A percentile compares a stretch with the other conserved stretches of the same genome.
phyloP scores from a whole-genome alignment of 495 filamentous ascomycete genomes.

The Friedmanniomyces simplex region DNA sequence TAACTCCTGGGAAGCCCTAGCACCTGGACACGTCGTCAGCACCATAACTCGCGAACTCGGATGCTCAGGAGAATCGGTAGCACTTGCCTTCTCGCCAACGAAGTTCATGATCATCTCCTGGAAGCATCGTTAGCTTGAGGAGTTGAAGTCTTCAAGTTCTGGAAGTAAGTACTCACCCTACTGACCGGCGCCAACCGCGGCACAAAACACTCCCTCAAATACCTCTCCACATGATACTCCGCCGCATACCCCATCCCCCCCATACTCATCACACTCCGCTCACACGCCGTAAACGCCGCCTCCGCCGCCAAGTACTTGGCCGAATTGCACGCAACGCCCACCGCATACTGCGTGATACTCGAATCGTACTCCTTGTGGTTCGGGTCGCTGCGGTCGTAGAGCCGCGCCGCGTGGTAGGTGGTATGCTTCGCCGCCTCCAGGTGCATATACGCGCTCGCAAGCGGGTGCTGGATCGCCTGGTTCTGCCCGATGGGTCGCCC shows the following conservation, averaged over 20 bases:
- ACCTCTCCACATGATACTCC: conserved; percentile 72
- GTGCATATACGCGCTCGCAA: conserved; percentile 65
- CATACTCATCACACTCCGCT: conserved; percentile 44
- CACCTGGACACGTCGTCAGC: conserved; percentile 53
- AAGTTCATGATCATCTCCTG: conserved; percentile 72
- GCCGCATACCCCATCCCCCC: conserved; percentile 72
- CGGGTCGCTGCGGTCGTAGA: conserved; percentile 52
- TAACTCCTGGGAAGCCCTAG: conserved; percentile 49
- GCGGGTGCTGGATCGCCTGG: conserved; percentile 64
- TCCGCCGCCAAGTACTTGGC: conserved; percentile 75
- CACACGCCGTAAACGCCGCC: conserved; percentile 65
- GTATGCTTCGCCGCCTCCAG: conserved; percentile 69
- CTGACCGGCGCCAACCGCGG: conserved; percentile 67
- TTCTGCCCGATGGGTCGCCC: conserved; percentile 62
- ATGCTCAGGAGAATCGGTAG: neutral
- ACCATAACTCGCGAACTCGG: neutral
- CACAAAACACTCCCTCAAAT: conserved; percentile 62
- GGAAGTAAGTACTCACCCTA: conserved; percentile 31
- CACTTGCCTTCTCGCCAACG: conserved; percentile 50
- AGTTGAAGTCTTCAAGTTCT: neutral
- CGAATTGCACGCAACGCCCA: conserved; percentile 64
- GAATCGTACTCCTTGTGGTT: conserved; percentile 31
- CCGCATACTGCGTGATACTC: conserved; percentile 46
- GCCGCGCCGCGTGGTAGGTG: conserved; percentile 64
- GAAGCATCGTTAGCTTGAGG: neutral